A percentile compares a stretch with the other conserved stretches of the same genome.
Evolutionary conservation across 441 rosid genomes (phyloP).

Genomic region (Corymbia calophylla): DNA sequence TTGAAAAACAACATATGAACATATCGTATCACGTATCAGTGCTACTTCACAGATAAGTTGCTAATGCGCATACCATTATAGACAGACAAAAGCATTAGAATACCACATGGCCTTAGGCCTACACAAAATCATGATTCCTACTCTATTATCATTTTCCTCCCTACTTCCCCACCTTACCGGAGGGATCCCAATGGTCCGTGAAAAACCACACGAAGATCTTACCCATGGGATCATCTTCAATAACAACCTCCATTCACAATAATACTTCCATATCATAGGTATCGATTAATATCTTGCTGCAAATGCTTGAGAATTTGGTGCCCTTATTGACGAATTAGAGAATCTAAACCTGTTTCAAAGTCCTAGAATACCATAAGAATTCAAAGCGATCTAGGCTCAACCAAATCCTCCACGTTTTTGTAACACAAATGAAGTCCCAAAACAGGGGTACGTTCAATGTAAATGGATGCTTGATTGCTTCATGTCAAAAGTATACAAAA

Average conservation of each 20-base stretch:
- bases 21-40: no score
- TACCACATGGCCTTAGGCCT: not conserved
- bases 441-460: not conserved
- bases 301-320: not conserved
- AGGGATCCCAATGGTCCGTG: not conserved
- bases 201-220: not conserved
- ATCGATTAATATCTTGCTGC: not conserved
- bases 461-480: not conserved
- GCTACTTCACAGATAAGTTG: not conserved
- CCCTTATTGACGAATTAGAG: not conserved
- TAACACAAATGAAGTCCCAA: not conserved
- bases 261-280: not conserved
- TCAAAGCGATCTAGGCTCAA: not conserved
- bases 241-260: not conserved
- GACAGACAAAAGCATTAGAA: not conserved
- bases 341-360: not conserved
- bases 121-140: not conserved
- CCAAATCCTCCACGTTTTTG: not conserved
- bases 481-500: not conserved
- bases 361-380: not conserved
- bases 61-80: not conserved
- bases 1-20: no score
- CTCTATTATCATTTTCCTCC: not conserved
- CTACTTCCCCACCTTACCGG: no score
- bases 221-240: not conserved